Base-by-base conservation (phyloP, 495 filamentous ascomycete species). In the Penicillium waksmanii region DNA sequence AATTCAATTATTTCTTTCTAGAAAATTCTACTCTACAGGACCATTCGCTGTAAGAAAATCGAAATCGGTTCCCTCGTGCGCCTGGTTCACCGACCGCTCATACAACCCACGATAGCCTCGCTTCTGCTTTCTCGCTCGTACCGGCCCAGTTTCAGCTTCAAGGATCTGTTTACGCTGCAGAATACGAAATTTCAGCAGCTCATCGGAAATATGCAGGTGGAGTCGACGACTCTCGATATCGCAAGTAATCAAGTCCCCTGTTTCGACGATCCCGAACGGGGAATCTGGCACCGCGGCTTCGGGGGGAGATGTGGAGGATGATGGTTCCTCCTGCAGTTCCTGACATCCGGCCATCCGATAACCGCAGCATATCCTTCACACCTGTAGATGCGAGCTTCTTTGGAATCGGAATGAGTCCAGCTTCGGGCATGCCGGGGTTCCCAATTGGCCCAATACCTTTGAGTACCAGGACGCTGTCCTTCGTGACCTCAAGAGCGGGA, bases 261-360 rank as follows among this genome's bases (percentile, higher is more conserved):
- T 82, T 58, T 77, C 62, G 36, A 89, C 77, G n/a, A 86, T 69
- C 0, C 85, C 87, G 47, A 89, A 75, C 31, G 82, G 81, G n/a
- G 77, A 82, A 33, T 64, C 74, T 9, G 84, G 80, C 35, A 85
- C 65, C 5, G 77, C 85, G 35, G 82, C 80, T 67, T 90, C 87
- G 0, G 87, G 87, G 87, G 17, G 82, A 82, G 3, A 89, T 77
- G 66, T 89, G 87, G 40, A 90, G 70, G 0, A 87, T 75, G n/a
- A 90, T 86, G 0, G 85, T 89, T 1, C 87, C 87, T 0, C 85
- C 86, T 0, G 87, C 87, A 1, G 87, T 90, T 0, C 87, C 87
- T 36, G 82, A 85, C 85, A 90, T 89, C 12, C 87, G 69, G 0
- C 87, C 87, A 63, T 90, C 87, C 0, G 83, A 86, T 1, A 90